phyloP scores from a whole-genome alignment of 306 rosid species.

The Pterocarpus santalinus region DNA sequence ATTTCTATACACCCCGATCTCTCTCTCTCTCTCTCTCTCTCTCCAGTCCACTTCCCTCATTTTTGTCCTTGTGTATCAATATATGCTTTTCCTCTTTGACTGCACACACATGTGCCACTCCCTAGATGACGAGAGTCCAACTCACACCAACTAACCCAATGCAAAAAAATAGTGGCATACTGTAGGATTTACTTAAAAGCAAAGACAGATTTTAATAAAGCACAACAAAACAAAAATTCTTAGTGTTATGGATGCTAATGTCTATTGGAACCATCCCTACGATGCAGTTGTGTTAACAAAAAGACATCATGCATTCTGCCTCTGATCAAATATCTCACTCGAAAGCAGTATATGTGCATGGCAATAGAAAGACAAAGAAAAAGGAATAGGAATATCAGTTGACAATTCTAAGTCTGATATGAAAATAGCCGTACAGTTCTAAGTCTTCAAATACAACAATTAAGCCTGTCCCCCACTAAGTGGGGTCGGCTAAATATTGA shows the following conservation, averaged over 20 bases:
- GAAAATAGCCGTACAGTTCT: slow-evolving; percentile 15
- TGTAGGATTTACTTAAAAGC: slow-evolving; percentile 18
- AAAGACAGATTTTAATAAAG: background rate
- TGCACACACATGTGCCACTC: slow-evolving; percentile 11
- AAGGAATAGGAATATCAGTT: background rate
- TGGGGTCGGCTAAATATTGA: too few relatives aligned
- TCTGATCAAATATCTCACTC: slow-evolving; percentile 13
- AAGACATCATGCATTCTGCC: slow-evolving; percentile 23
- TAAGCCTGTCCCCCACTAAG: too few relatives aligned
- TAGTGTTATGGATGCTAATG: slow-evolving; percentile 9
- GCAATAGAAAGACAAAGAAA: background rate
- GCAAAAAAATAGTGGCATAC: background rate
- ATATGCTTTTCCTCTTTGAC: background rate
- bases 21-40: background rate
- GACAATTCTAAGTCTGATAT: background rate
- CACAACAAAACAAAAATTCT: background rate
- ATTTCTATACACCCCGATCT: background rate
- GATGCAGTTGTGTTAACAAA: slow-evolving; percentile 1
- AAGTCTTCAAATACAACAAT: slow-evolving; percentile 1
- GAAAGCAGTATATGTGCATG: background rate
- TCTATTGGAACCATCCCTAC: background rate
- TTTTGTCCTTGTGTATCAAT: background rate
- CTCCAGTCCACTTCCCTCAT: background rate
- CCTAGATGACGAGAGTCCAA: background rate
- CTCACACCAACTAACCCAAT: background rate